Percentiles rank a stretch among this genome's conserved stretches.
These are phyloP conservation scores for Geosmithia morbida DNA, from an alignment of 2,329 filamentous ascomycete species.

Conservation along the genomic window DNA sequence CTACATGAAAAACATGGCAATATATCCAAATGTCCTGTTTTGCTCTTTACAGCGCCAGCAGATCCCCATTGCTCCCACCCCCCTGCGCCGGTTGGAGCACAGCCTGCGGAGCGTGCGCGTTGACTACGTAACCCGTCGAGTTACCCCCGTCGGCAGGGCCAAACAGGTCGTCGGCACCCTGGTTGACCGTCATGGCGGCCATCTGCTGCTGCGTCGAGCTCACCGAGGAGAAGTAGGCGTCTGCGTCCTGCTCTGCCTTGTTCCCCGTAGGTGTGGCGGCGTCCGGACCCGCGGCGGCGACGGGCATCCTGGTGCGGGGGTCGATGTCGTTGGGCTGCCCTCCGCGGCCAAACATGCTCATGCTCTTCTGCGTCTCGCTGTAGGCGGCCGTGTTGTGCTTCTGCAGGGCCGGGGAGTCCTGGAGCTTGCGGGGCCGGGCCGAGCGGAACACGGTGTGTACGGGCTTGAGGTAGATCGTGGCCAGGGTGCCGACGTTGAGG, in stretches of 20 bases:
- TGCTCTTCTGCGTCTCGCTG: conserved; percentile 41
- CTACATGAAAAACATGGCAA: too few relatives aligned
- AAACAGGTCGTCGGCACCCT: conserved; percentile 44
- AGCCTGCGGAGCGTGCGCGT: conserved; percentile 66
- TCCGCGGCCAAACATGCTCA: conserved; percentile 41
- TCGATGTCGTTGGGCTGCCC: conserved; percentile 36
- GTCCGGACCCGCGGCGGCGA: conserved; percentile 28
- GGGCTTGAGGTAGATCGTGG: conserved; percentile 94
- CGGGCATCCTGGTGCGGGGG: conserved; percentile 19
- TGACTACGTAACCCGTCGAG: conserved; percentile 55
- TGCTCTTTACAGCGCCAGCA: conserved; percentile 56
- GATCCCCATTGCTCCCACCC: conserved; percentile 52
- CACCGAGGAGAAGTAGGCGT: conserved; percentile 78
- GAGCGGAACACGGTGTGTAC: conserved; percentile 93
- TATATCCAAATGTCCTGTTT: too few relatives aligned
- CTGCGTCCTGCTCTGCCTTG: conserved; percentile 43
- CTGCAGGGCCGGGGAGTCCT: conserved; percentile 77
- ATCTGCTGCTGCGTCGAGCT: conserved; percentile 48
- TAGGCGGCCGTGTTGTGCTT: conserved; percentile 44
- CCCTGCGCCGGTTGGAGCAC: conserved; percentile 56
- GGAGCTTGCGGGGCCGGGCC: conserved; percentile 64
- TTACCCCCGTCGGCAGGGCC: conserved; percentile 41
- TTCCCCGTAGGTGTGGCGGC: conserved; percentile 40
- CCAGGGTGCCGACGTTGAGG: conserved; percentile 86
- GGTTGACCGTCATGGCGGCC: conserved; percentile 54